phyloP scores from a whole-genome alignment of 2,329 filamentous ascomycete species.

The Talaromyces sp. region DNA sequence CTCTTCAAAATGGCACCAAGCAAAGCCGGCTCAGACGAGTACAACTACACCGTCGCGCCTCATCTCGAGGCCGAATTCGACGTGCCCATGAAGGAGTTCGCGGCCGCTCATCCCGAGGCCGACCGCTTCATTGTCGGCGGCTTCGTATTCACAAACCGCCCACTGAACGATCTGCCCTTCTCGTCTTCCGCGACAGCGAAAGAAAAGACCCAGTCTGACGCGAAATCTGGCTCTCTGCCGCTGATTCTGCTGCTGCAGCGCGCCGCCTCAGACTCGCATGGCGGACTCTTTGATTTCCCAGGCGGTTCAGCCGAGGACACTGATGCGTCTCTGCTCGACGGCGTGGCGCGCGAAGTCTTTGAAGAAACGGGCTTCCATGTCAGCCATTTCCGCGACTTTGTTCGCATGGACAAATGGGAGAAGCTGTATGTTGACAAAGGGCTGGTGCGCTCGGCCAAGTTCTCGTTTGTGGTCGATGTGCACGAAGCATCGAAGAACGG shows the following conservation, averaged over 20 bases:
- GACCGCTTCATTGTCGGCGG: conserved; percentile 24
- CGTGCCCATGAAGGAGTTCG: conserved; percentile 22
- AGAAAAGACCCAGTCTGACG: not conserved
- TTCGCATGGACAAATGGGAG: conserved; percentile 29
- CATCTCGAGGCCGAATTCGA: conserved; percentile 25
- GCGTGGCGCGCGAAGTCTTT: conserved; percentile 45
- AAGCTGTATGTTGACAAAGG: not conserved
- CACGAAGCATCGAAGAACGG: conserved; percentile 14
- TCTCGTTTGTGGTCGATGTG: conserved; percentile 34
- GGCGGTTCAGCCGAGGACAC: conserved; percentile 44
- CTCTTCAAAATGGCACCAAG: conserved; percentile 5
- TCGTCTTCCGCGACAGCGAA: conserved; percentile 2
- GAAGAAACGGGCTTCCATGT: conserved; percentile 50
- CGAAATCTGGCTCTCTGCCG: conserved; percentile 15
- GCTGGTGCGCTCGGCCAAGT: conserved; percentile 24
- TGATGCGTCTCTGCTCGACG: conserved; percentile 46
- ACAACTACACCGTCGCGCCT: conserved; percentile 18
- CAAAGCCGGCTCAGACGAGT: conserved; percentile 7
- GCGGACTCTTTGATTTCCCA: conserved; percentile 46
- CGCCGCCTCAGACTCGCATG: conserved; percentile 33
- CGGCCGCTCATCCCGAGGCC: conserved; percentile 22
- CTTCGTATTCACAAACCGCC: conserved; percentile 22
- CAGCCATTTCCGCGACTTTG: conserved; percentile 37
- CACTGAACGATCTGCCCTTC: not conserved
- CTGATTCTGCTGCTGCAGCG: conserved; percentile 43